phyloP scores from a whole-genome alignment of 768 basidiomycete genomes.

The Tephrocybe sp. region DNA sequence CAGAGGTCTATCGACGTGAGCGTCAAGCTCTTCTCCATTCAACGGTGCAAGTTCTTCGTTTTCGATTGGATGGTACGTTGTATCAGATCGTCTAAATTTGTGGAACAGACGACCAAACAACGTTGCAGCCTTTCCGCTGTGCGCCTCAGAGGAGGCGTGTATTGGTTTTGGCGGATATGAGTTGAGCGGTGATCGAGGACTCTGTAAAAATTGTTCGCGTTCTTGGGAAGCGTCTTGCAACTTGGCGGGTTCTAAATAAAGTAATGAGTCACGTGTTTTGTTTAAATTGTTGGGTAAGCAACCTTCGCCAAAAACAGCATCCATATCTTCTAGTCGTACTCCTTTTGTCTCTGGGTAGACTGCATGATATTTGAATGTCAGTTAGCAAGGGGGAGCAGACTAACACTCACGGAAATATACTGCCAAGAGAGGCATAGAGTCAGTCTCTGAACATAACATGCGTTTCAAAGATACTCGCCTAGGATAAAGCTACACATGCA shows the following conservation, averaged over 20 bases:
- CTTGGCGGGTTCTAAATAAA: constrained; percentile 6
- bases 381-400: constrained; percentile 1
- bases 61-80: constrained; percentile 14
- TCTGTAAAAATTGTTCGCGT: constrained; percentile 10
- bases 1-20: constrained; percentile 1
- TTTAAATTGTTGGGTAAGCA: too few species aligned
- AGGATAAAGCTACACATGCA: constrained; percentile 84
- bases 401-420: constrained; percentile 74
- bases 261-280: too few species aligned
- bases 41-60: constrained; percentile 17
- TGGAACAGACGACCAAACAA: constrained; percentile 15
- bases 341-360: constrained; percentile 89
- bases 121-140: constrained; percentile 3
- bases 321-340: constrained; percentile 88
- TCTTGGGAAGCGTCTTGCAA: constrained; percentile 1
- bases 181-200: neutral
- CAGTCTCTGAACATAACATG: neutral
- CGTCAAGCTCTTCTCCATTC: constrained; percentile 7
- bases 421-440: constrained; percentile 18
- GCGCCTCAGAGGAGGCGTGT: neutral
- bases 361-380: constrained; percentile 23
- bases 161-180: constrained; percentile 15
- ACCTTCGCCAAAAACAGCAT: constrained; percentile 88
- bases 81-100: neutral
- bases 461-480: constrained; percentile 35